Evolutionary conservation across 164 flowering plant genomes (phyloP).

Genomic region (Vitis rupestris): DNA sequence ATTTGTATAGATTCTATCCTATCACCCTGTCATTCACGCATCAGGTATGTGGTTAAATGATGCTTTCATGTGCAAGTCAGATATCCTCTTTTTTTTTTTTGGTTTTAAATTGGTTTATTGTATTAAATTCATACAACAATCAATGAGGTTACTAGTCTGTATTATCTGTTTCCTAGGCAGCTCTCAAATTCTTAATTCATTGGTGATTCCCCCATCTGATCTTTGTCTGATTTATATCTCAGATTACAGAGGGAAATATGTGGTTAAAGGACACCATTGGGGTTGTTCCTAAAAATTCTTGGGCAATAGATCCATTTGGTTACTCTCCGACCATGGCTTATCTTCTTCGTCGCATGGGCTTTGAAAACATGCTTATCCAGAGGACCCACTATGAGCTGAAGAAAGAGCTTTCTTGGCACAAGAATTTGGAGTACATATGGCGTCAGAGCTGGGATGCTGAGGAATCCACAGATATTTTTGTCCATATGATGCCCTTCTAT

Average conservation of each 20-base stretch:
- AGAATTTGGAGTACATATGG: conserved; percentile 93
- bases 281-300: conserved; percentile 88
- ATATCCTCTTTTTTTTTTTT: too few relatives aligned
- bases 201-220: not conserved
- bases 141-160: not conserved
- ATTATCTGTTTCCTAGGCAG: not conserved
- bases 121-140: not conserved
- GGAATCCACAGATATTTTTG: conserved; percentile 94
- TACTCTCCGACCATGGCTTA: conserved; percentile 99
- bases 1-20: too few relatives aligned
- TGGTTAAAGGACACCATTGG: conserved; percentile 96
- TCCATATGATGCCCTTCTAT: conserved; percentile 99
- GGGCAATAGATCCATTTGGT: conserved; percentile 99
- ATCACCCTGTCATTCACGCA: too few relatives aligned
- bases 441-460: conserved; percentile 94
- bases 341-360: conserved; percentile 98
- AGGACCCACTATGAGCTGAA: conserved; percentile 98
- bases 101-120: not conserved
- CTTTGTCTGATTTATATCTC: conserved; percentile 15
- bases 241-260: conserved; percentile 98
- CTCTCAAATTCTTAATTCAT: not conserved
- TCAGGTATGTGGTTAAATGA: too few relatives aligned
- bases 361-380: conserved; percentile 97
- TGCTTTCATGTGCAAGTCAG: too few relatives aligned
- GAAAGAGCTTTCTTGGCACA: conserved; percentile 79